A percentile compares a stretch with the other conserved stretches of the same genome.
These are phyloP conservation scores for Aethionema arabicum DNA, from an alignment of 345 rosid species.

Conservation along the genomic window DNA sequence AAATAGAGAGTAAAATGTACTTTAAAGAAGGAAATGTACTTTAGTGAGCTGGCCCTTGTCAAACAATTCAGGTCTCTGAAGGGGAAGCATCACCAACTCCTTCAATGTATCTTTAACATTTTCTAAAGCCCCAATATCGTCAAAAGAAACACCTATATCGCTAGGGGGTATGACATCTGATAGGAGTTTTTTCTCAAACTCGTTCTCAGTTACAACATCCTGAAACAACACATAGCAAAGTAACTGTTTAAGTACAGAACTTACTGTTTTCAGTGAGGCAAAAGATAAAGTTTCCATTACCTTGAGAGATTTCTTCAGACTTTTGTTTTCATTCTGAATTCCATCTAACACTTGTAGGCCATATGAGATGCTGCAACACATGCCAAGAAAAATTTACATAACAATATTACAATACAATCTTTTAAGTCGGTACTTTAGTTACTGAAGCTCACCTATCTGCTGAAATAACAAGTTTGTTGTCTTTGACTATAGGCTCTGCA, in stretches of 20 bases:
- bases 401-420: too few relatives aligned
- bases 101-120: conserved; percentile 97
- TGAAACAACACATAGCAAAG: conserved; percentile 34
- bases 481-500: conserved; percentile 56
- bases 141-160: conserved; percentile 95
- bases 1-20: conserved; percentile 7
- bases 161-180: conserved; percentile 95
- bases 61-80: conserved; percentile 96
- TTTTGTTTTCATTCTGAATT: conserved; percentile 68
- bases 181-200: conserved; percentile 96
- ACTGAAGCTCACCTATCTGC: conserved; percentile 62
- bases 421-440: conserved; percentile 8
- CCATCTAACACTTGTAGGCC: conserved; percentile 72
- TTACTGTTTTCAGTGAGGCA: conserved; percentile 7
- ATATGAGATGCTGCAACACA: conserved; percentile 59
- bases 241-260: conserved; percentile 1
- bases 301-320: conserved; percentile 79
- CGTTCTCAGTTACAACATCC: conserved; percentile 98
- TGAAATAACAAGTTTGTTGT: conserved; percentile 65
- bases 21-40: conserved; percentile 41
- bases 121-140: conserved; percentile 95
- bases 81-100: conserved; percentile 99
- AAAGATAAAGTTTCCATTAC: conserved; percentile 36
- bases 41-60: conserved; percentile 97
- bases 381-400: conserved; percentile 18